Evolutionary conservation across 495 filamentous ascomycete genomes (phyloP).

Genomic region (Trichoderma virens): DNA sequence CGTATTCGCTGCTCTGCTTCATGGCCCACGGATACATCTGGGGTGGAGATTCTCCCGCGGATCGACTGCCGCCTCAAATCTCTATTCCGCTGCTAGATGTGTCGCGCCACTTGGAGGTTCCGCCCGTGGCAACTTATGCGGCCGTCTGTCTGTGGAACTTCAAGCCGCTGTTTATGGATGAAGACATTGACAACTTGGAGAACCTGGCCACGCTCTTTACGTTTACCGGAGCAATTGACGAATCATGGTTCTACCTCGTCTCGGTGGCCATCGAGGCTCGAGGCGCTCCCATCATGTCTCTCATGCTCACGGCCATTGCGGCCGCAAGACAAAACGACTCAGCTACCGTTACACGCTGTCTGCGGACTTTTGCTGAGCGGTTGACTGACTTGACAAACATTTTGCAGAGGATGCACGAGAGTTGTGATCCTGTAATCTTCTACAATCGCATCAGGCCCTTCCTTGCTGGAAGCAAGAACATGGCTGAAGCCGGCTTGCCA

Average conservation of each 20-base stretch:
- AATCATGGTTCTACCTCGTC: constrained; percentile 96
- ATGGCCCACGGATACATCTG: constrained; percentile 92
- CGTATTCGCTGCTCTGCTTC: constrained; percentile 81
- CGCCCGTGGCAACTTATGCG: constrained; percentile 91
- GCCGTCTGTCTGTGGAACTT: constrained; percentile 93
- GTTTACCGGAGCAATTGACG: constrained; percentile 92
- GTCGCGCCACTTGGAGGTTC: constrained; percentile 75
- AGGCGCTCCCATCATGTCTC: constrained; percentile 76
- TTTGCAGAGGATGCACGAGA: constrained; percentile 84
- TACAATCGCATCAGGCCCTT: constrained; percentile 91
- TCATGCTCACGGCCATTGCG: constrained; percentile 80
- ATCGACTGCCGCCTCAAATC: constrained; percentile 79
- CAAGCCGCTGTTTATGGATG: constrained; percentile 74
- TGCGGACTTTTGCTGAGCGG: constrained; percentile 72
- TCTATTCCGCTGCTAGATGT: constrained; percentile 74
- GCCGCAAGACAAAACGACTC: constrained; percentile 69
- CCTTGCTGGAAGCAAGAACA: constrained; percentile 93
- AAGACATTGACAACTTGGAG: constrained; percentile 69
- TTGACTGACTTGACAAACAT: constrained; percentile 73
- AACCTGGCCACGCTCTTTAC: constrained; percentile 81
- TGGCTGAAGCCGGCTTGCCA: constrained; percentile 85
- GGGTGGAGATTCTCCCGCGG: constrained; percentile 73
- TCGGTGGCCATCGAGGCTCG: constrained; percentile 94
- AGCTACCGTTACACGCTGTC: constrained; percentile 60
- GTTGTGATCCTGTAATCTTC: constrained; percentile 87